Conservation (phyloP, 2,329 filamentous ascomycete genomes). For the Pseudonectria buxi region DNA sequence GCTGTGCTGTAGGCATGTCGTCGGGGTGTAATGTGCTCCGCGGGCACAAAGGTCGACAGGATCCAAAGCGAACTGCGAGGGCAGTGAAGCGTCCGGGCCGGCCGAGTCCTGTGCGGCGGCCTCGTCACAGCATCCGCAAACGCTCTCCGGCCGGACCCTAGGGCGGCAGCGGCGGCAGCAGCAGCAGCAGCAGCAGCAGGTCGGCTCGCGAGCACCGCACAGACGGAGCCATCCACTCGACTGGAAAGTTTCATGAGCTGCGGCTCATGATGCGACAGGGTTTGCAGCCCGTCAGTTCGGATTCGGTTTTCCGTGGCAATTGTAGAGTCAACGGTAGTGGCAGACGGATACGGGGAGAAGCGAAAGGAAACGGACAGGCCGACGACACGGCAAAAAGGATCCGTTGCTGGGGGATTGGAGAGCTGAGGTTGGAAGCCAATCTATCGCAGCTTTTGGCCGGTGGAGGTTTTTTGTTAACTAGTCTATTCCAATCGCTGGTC, state of each 20-base stretch:
- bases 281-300: no score
- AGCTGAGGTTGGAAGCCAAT: no score
- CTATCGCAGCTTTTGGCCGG: no score
- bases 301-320: no score
- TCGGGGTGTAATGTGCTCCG: slow-evolving; percentile 7
- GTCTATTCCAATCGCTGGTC: no score
- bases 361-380: no score
- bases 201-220: slow-evolving; percentile 45
- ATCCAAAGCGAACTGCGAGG: slow-evolving; percentile 33
- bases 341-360: no score
- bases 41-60: slow-evolving; percentile 33
- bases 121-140: slow-evolving; percentile 17
- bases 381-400: no score
- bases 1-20: slow-evolving; percentile 17
- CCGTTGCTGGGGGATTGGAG: no score
- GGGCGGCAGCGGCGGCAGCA: slow-evolving; percentile 4
- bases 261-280: slow-evolving; percentile 38
- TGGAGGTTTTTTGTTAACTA: no score
- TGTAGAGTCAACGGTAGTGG: no score
- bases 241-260: slow-evolving; percentile 54
- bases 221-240: slow-evolving; percentile 55
- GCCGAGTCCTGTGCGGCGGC: slow-evolving; percentile 8
- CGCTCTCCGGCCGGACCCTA: slow-evolving; percentile 13
- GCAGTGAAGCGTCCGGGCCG: slow-evolving; percentile 19
- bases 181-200: slow-evolving; percentile 25